Percentiles rank a stretch among this genome's conserved stretches.
Conservation (phyloP, 176 grass and related monocot genomes). For the Coix lacrymajobi region DNA sequence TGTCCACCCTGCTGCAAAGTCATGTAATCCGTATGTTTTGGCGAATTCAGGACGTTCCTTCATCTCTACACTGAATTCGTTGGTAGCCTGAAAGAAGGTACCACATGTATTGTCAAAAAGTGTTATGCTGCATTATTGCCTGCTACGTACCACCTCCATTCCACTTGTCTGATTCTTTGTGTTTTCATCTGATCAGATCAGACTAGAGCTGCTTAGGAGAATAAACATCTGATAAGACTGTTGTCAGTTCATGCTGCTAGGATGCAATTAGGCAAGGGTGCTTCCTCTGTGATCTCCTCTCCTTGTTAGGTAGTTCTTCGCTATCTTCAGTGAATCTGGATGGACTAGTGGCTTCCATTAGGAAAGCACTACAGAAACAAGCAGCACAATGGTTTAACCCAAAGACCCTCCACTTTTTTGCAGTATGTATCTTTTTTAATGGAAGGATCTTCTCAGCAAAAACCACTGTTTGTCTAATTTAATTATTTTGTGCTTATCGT, state of each 20-base stretch:
- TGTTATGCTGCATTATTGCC: background rate
- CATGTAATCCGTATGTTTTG: background rate
- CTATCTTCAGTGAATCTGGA: background rate
- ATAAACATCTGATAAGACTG: background rate
- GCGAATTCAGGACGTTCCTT: background rate
- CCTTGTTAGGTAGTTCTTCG: background rate
- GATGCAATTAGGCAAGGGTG: background rate
- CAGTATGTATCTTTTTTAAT: background rate
- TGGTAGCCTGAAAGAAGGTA: background rate
- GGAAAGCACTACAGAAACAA: constrained; percentile 9
- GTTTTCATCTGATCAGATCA: background rate
- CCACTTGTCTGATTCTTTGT: background rate
- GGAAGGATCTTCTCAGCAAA: background rate
- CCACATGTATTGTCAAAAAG: background rate
- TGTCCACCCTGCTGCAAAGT: background rate
- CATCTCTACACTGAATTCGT: constrained; percentile 5
- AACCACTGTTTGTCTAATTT: background rate
- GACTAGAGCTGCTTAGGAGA: too few relatives aligned
- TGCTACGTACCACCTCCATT: background rate
- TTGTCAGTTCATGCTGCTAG: background rate
- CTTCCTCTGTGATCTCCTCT: background rate
- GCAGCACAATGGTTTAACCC: background rate
- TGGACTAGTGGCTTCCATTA: background rate
- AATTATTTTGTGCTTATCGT: background rate
- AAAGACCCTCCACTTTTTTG: background rate